Percentiles rank a stretch among this genome's conserved stretches.
Evolutionary conservation across 345 rosid genomes (phyloP).

Genomic region (Linum usitatissimum): DNA sequence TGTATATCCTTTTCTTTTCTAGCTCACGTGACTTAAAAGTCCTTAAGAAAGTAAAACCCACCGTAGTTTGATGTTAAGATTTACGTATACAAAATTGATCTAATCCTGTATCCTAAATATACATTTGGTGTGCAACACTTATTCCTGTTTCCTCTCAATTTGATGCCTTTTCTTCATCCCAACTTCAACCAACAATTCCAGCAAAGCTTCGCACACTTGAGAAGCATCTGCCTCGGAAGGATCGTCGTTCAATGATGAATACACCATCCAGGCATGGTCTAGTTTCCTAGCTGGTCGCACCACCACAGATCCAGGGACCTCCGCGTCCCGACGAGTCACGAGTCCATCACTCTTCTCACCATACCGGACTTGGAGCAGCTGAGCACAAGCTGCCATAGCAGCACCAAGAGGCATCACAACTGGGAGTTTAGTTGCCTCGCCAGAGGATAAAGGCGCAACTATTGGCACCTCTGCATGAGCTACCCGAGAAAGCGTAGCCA

Average conservation of each 20-base stretch:
- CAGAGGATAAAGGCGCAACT: constrained; percentile 28
- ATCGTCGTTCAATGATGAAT: constrained; percentile 65
- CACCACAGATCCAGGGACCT: constrained; percentile 89
- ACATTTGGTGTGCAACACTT: neutral
- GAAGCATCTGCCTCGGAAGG: constrained; percentile 66
- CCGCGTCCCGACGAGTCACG: constrained; percentile 77
- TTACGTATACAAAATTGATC: too few relatives aligned
- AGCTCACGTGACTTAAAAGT: too few relatives aligned
- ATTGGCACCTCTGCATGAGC: constrained; percentile 84
- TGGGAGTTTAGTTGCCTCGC: constrained; percentile 56
- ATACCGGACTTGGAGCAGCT: constrained; percentile 65
- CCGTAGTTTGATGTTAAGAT: too few relatives aligned
- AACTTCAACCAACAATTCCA: constrained; percentile 73
- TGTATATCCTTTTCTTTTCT: too few relatives aligned
- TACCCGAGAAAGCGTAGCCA: constrained; percentile 70
- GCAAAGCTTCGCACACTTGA: constrained; percentile 82
- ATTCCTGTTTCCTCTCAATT: constrained; percentile 16
- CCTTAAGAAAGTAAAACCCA: too few relatives aligned
- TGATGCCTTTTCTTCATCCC: constrained; percentile 26
- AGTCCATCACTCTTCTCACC: constrained; percentile 90
- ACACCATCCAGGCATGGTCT: constrained; percentile 99
- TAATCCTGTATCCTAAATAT: too few relatives aligned
- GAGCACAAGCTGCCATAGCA: constrained; percentile 97
- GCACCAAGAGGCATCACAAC: constrained; percentile 89
- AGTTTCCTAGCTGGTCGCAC: constrained; percentile 68